These are phyloP conservation scores for Amanita muscaria DNA, from an alignment of 768 basidiomycete genomes.

Conservation along the genomic window DNA sequence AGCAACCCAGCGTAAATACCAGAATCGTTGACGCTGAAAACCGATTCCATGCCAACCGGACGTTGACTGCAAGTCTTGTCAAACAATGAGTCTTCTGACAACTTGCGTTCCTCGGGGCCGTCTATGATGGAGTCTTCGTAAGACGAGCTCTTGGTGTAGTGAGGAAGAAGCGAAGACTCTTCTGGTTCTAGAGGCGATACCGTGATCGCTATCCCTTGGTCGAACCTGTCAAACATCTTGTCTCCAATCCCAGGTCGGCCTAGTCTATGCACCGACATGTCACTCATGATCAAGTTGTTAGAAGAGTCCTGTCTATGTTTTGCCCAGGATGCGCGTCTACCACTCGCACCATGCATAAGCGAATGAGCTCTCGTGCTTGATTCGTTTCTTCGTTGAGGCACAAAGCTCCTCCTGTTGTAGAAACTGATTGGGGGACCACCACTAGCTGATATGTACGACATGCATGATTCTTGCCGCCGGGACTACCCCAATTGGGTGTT, in stretches of 20 bases:
- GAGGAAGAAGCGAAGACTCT: constrained; percentile 12
- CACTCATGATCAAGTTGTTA: constrained; percentile 57
- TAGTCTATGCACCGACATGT: constrained; percentile 47
- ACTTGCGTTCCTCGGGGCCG: constrained; percentile 28
- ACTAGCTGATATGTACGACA: constrained; percentile 37
- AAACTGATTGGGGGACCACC: constrained; percentile 62
- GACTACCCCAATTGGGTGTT: constrained; percentile 36
- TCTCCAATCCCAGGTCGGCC: constrained; percentile 73
- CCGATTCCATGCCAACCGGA: constrained; percentile 47
- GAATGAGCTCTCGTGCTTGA: constrained; percentile 55
- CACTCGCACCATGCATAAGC: constrained; percentile 45
- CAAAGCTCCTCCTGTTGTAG: constrained; percentile 51
- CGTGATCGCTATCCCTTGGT: constrained; percentile 50
- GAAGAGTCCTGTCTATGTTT: constrained; percentile 50
- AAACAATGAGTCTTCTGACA: constrained; percentile 45
- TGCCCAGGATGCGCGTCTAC: constrained; percentile 51
- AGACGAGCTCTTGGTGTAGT: constrained; percentile 26
- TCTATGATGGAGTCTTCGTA: constrained; percentile 70
- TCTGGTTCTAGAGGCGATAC: constrained; percentile 46
- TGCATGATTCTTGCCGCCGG: constrained; percentile 52
- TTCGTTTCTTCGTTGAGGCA: constrained; percentile 42
- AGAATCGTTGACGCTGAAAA: constrained; percentile 47
- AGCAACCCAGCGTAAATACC: constrained; percentile 30
- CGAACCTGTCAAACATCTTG: constrained; percentile 70
- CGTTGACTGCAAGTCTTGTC: constrained; percentile 50